Evolutionary conservation across 2,329 filamentous ascomycete species (phyloP).

Genomic region (Talaromyces sp.): DNA sequence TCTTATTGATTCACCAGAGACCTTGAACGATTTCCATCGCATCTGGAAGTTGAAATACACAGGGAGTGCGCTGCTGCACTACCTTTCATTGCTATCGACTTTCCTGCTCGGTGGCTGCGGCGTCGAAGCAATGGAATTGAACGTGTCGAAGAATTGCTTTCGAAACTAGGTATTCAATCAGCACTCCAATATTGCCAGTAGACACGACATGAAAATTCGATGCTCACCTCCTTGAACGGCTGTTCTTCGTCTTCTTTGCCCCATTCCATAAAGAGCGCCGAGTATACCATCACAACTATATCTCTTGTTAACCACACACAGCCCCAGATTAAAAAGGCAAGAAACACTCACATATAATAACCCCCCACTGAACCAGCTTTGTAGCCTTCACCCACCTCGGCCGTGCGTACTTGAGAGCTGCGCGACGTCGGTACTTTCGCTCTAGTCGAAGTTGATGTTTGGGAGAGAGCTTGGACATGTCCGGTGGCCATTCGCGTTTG

Average conservation of each 20-base stretch:
- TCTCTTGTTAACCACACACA: slow-evolving; percentile 9
- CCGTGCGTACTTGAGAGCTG: slow-evolving; percentile 55
- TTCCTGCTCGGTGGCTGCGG: slow-evolving; percentile 21
- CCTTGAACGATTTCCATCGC: background rate
- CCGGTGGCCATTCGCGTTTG: slow-evolving; percentile 59
- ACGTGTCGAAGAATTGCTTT: slow-evolving; percentile 24
- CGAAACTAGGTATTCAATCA: slow-evolving; percentile 24
- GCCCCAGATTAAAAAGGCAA: background rate
- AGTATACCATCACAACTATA: slow-evolving; percentile 37
- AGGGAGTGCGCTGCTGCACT: background rate
- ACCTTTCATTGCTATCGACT: background rate
- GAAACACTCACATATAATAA: slow-evolving; percentile 43
- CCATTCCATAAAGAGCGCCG: slow-evolving; percentile 41
- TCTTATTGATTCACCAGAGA: background rate
- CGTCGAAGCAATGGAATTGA: slow-evolving; percentile 27
- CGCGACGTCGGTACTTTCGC: slow-evolving; percentile 57
- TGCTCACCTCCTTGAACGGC: slow-evolving; percentile 35
- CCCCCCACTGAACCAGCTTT: slow-evolving; percentile 52
- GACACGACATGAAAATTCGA: background rate
- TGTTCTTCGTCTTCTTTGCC: slow-evolving; percentile 28
- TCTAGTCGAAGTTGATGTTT: slow-evolving; percentile 65
- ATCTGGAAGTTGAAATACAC: background rate
- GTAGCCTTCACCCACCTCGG: slow-evolving; percentile 54
- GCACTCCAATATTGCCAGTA: background rate
- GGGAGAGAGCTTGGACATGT: slow-evolving; percentile 55